These are phyloP conservation scores for Hippophae tibetana DNA, from an alignment of 306 rosid species.

Conservation along the genomic window DNA sequence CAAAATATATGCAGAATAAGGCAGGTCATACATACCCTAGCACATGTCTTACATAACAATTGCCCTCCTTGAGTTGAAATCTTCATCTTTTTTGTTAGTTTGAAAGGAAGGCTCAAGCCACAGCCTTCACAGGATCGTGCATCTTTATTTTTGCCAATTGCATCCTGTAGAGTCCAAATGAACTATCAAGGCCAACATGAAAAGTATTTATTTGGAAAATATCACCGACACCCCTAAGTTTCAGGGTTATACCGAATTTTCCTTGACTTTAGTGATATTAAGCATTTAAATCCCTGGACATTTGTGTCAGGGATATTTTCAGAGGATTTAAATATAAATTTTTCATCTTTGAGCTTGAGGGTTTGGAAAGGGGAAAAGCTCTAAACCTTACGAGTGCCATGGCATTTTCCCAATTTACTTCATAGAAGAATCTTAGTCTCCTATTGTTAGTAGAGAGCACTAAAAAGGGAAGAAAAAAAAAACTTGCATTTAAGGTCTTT, in stretches of 20 bases:
- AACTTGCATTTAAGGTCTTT: background rate
- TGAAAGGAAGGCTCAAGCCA: slow-evolving; percentile 50
- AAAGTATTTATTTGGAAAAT: slow-evolving; percentile 1
- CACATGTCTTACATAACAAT: slow-evolving; percentile 70
- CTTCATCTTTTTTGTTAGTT: slow-evolving; percentile 48
- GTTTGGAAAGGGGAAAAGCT: no score
- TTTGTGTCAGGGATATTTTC: no score
- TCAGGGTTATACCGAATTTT: no score
- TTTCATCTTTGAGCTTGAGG: no score
- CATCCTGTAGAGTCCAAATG: slow-evolving; percentile 38
- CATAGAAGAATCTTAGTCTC: no score
- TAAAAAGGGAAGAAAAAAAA: background rate
- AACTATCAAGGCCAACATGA: slow-evolving; percentile 11
- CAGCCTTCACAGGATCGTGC: slow-evolving; percentile 71
- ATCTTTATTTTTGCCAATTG: slow-evolving; percentile 44
- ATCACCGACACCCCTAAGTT: background rate
- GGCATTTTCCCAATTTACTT: no score
- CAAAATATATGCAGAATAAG: slow-evolving; percentile 18
- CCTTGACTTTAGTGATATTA: no score
- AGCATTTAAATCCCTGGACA: no score
- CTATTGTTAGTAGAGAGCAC: no score
- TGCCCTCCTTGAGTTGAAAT: slow-evolving; percentile 44
- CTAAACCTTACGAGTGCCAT: no score
- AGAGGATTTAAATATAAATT: no score
- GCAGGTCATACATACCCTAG: slow-evolving; percentile 57